Base-by-base conservation (phyloP, 495 filamentous ascomycete species). In the Aspergillus sclerotiicarbonarius region DNA sequence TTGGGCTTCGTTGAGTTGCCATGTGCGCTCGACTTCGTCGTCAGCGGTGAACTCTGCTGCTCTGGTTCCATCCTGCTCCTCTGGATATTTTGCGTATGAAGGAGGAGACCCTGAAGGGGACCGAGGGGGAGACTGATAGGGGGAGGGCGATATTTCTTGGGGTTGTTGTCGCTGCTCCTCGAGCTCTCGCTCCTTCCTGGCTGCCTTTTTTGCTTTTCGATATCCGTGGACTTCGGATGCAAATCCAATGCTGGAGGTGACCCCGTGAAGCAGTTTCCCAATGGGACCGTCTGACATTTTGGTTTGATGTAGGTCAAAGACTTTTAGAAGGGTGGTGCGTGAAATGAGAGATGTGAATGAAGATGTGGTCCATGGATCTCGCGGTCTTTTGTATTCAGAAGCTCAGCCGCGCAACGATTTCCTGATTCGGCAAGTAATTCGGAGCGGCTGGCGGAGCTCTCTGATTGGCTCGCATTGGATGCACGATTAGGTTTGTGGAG, bases 1-100 rank as follows among this genome's bases (percentile, higher is more conserved):
- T 25, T 70, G 63, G 3, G 74, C 72, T 60, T 79, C 79, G 58
- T 82, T 77, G 13, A 80, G 70, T 33, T 74, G 62, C 79, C 79
- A 82, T 37, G 71, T 67, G 50, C 68, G 66, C 48, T 79, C 77
- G 50, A 78, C 71, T 46, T 73, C 67, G 43, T 72, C 68, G 33
- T 65, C 55, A 0, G 62, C 47, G 59, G 54, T 21, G 57, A 54
- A 16, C 15, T 60, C 56, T 0, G 55, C 59, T 18, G 53, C 32
- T 29, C 66, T 55, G 16, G 13, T 51, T 35, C 48, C 54, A 12
- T 47, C 39, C 37, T 62, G 51, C 13, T 49, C 18, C 10, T 55
- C 56, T 13, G 53, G 13, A 7, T 25, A 20, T 7, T 8, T n/a
- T 19, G 52, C 10, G 13, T 39, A 43, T 21, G 51, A 29, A 2